Evolutionary conservation across 2,329 filamentous ascomycete species (phyloP), one percentile per base, ranked within the genome.

Genomic region (Cyphellophora attinorum): DNA sequence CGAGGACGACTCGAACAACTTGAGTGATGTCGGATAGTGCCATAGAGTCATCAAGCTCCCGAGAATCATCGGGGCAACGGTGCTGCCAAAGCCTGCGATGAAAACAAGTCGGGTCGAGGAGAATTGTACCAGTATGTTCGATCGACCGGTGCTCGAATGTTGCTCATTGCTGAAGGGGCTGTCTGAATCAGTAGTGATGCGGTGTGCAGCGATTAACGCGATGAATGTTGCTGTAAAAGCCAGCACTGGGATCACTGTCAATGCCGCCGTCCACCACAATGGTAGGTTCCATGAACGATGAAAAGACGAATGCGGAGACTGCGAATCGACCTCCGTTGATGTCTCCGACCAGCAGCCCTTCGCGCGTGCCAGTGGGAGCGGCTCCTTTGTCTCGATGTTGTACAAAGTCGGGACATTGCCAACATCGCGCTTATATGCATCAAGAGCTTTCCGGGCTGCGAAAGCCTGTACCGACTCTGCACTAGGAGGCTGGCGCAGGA

Each of bases 61-160:
- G 11, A 35, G 16, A 12, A 38, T 14, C 21, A 38, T 38, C 6
- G 35, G 31, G 4, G 35, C 35, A 29, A 38, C 30, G 14, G 35
- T 33, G 18, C 34, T 37, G 30, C 19, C 28, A 14, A 14, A 38
- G 5, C 27, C 31, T 12, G 35, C 30, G 3, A 38, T 18, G 13
- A 38, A 38, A 11, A 19, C 30, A 19, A 38, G 35, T 19, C 31
- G 31, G 8, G 35, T 34, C 12, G 35, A 17, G 5, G 35, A 38
- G 17, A 34, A 29, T 11, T 34, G 13, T 10, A 38, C 31, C 13
- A 36, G 15, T 3, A 36, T 31, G n/a, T 25, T 25, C n/a, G 21
- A 8, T 8, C 21, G 21, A n/a, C n/a, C 21, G 21, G 8, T n/a
- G 8, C 21, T 8, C 8, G 21, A 25, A 25, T 8, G n/a, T 25